Conservation (phyloP, 2,329 filamentous ascomycete species). For the Ceratocystis smalleyi region DNA sequence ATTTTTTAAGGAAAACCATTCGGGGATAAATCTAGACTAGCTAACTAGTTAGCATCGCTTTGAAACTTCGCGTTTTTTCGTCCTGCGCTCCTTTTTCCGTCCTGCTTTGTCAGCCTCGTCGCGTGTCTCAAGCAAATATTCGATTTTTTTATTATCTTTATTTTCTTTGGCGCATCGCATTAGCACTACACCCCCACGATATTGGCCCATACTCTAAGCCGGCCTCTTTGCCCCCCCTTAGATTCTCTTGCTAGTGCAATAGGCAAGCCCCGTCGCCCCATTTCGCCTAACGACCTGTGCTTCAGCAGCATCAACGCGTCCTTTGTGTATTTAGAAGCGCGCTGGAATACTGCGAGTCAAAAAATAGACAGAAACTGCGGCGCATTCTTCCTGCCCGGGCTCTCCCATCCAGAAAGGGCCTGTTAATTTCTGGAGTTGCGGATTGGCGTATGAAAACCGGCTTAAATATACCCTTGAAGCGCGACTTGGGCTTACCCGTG, state of each 20-base stretch:
- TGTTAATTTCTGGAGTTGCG: not conserved
- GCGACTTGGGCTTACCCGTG: not conserved
- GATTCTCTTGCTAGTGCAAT: not conserved
- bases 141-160: constrained; percentile 2
- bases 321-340: not conserved
- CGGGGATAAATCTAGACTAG: not conserved
- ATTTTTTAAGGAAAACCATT: not conserved
- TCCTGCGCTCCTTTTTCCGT: not conserved
- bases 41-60: not conserved
- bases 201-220: too few relatives aligned
- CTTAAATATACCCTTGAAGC: not conserved
- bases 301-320: not conserved
- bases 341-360: not conserved
- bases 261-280: not conserved
- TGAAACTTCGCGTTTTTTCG: not conserved
- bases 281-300: constrained; percentile 4
- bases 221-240: not conserved
- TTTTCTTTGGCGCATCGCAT: not conserved
- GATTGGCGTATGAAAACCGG: not conserved
- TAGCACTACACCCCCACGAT: not conserved
- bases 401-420: not conserved
- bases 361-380: not conserved
- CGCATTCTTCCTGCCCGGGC: not conserved
- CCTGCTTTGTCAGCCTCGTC: constrained; percentile 12
- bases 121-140: constrained; percentile 3